Evolutionary conservation across 2,329 filamentous ascomycete genomes (phyloP).

Genomic region (Herpotrichia juniperi): DNA sequence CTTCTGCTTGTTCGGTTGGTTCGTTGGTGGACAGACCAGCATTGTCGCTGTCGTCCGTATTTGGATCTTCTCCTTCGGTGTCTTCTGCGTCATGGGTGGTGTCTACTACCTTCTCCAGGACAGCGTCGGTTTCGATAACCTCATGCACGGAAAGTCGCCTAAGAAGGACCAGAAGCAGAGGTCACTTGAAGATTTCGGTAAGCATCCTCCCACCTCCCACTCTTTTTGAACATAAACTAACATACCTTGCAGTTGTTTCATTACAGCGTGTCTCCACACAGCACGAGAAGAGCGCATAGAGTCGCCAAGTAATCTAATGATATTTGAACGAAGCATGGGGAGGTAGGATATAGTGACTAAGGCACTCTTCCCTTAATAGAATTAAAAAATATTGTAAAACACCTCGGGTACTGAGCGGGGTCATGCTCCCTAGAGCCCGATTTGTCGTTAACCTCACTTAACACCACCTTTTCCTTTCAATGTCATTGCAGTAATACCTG

Average conservation of each 20-base stretch:
- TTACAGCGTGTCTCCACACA: constrained; percentile 89
- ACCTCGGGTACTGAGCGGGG: constrained; percentile 1
- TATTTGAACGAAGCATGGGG: constrained; percentile 14
- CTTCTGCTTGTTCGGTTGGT: constrained; percentile 87
- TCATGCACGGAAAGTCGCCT: constrained; percentile 88
- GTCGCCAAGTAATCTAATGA: constrained; percentile 23
- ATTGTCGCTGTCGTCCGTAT: constrained; percentile 86
- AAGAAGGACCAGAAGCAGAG: constrained; percentile 84
- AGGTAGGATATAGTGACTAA: constrained; percentile 3
- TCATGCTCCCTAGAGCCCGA: not conserved
- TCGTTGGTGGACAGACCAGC: constrained; percentile 71
- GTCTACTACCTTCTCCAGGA: constrained; percentile 82
- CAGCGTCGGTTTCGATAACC: constrained; percentile 82
- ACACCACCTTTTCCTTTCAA: constrained; percentile 17
- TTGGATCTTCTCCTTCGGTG: constrained; percentile 89
- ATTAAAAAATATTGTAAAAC: constrained; percentile 13
- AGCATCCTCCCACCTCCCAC: constrained; percentile 46
- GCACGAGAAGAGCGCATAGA: constrained; percentile 84
- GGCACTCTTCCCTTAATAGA: constrained; percentile 14
- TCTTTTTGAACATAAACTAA: constrained; percentile 53
- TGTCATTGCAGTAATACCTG: constrained; percentile 16
- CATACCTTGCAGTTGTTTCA: constrained; percentile 70
- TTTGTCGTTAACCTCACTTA: constrained; percentile 5
- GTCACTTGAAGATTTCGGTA: constrained; percentile 87
- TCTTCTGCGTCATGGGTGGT: constrained; percentile 83